A percentile compares a stretch with the other conserved stretches of the same genome.
Conservation (phyloP, 768 basidiomycete species). For the Lactarius evosmus region DNA sequence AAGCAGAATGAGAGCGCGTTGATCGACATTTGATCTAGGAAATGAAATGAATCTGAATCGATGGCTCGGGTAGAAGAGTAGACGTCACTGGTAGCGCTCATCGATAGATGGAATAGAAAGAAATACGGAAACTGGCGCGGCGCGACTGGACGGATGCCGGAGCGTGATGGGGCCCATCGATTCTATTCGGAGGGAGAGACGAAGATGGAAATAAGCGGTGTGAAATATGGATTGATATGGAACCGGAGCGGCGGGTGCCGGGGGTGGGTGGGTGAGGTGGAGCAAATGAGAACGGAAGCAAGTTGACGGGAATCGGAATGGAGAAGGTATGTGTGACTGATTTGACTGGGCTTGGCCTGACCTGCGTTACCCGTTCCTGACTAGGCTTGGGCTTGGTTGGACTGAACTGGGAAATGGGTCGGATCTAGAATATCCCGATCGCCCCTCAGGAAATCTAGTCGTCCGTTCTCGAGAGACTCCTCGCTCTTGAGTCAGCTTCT, state of each 20-base stretch:
- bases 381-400: neutral
- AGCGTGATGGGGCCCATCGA: constrained; percentile 3
- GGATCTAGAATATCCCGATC: constrained; percentile 27
- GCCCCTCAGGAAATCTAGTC: constrained; percentile 3
- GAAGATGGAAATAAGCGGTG: neutral
- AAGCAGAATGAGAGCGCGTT: neutral
- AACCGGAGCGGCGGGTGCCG: neutral
- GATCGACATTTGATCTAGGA: neutral
- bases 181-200: neutral
- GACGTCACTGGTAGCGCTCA: neutral
- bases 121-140: neutral
- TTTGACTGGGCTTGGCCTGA: constrained; percentile 1
- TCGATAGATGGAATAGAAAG: too few relatives aligned
- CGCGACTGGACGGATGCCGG: neutral
- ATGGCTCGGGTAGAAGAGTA: neutral
- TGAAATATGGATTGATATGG: neutral
- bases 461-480: neutral
- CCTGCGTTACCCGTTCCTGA: neutral
- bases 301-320: constrained; percentile 1
- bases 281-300: neutral
- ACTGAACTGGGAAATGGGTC: constrained; percentile 21
- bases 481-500: constrained; percentile 13
- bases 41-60: neutral
- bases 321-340: neutral
- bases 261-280: neutral